Evolutionary conservation across 345 rosid genomes (phyloP), one percentile per base, ranked within the genome.

Genomic region (Psidium friedrichsthalianum): DNA sequence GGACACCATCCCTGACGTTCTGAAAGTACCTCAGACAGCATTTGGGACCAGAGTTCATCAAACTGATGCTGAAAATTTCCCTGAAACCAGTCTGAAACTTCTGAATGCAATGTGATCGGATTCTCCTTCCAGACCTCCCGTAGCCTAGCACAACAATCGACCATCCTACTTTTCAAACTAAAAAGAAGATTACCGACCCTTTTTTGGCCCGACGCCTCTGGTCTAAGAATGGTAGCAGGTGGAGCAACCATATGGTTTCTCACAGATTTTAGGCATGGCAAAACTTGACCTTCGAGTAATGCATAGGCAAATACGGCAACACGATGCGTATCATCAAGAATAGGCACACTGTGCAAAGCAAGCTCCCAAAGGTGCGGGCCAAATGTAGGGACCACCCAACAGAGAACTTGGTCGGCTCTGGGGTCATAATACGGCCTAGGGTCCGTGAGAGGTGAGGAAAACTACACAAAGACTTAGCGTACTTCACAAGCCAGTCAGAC

Each of bases 41-140:
- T 94, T 76, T 85, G 84, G 18, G 88, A 88, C 99, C 98, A 96
- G 61, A 95, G 90, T 59, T 61, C 90, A 54, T 87, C 92, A 84
- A 94, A 93, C 82, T 89, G 86, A 76, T 82, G 20, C 9, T 87
- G 91, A 85, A 91, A 92, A 82, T 90, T 88, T 86, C 90, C 91
- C 90, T 92, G 95, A 93, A 96, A 96, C 96, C 99, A 96, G 83
- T 86, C 90, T 83, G 87, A 47, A 83, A 96, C 91, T 88, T 95
- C 98, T 0, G 87, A 55, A 82, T 91, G 84, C 85, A 96, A 87
- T 85, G 87, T 90, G 53, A 53, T 85, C 0, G 95, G 89, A 83
- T 94, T 90, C 57, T 88, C 88, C 54, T 89, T 84, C 98, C 96
- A 96, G 13, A 61, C 85, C 84, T 90, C 87, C 86, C 92, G 93